Conservation (phyloP, 2,329 filamentous ascomycete genomes). For the Ophiostoma perfectum region DNA sequence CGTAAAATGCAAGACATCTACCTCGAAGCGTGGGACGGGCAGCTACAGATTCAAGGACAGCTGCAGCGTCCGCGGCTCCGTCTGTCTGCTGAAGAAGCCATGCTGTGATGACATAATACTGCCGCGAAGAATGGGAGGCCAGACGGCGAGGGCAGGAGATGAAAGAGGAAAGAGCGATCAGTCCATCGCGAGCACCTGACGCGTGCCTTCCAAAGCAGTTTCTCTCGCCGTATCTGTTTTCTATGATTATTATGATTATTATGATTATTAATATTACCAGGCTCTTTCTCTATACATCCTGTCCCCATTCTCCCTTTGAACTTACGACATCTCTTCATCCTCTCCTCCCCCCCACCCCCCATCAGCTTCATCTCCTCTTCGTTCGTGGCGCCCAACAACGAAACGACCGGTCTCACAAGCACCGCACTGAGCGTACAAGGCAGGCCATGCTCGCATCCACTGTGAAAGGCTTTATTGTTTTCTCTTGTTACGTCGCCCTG, state of each 20-base stretch:
- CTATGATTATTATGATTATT: neutral
- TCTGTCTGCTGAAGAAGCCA: neutral
- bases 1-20: no score
- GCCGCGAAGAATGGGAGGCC: neutral
- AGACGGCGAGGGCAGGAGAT: neutral
- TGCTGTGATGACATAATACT: neutral
- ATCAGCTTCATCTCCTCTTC: neutral
- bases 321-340: neutral
- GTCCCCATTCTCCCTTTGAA: neutral
- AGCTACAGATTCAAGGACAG: neutral
- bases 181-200: neutral
- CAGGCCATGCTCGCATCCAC: neutral
- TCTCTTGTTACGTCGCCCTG: neutral
- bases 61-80: neutral
- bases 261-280: neutral
- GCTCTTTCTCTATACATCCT: neutral
- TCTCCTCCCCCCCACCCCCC: neutral
- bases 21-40: neutral
- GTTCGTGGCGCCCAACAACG: neutral
- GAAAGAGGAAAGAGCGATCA: constrained; percentile 6
- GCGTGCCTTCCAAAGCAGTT: neutral
- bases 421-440: neutral
- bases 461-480: neutral
- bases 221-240: neutral
- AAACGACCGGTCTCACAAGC: constrained; percentile 8